Percentiles rank a stretch among this genome's conserved stretches.
Evolutionary conservation across 768 basidiomycete species (phyloP).

Genomic region (Boletus eberwhitei): DNA sequence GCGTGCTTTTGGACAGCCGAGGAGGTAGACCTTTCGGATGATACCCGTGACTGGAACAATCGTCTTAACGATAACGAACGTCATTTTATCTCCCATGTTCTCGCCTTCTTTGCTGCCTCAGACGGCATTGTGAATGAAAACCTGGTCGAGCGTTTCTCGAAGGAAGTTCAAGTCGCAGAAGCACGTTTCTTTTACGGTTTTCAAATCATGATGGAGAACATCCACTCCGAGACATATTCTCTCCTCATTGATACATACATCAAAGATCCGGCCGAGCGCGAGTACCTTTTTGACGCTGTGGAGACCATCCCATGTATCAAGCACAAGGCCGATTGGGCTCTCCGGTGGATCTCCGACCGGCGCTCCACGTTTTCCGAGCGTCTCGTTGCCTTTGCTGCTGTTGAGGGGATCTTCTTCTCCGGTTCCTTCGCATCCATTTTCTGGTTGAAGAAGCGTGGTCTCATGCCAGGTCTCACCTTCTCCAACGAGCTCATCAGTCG

Average conservation of each 20-base stretch:
- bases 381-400: conserved; percentile 90
- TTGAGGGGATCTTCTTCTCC: conserved; percentile 97
- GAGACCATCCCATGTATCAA: conserved; percentile 91
- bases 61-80: conserved; percentile 76
- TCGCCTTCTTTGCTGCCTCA: conserved; percentile 94
- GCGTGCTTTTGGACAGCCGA: conserved; percentile 93
- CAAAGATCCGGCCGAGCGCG: conserved; percentile 68
- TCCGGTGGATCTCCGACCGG: conserved; percentile 84
- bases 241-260: conserved; percentile 93
- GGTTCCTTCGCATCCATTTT: conserved; percentile 91
- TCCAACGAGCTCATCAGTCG: conserved; percentile 94
- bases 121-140: conserved; percentile 97
- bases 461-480: conserved; percentile 93
- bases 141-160: conserved; percentile 86
- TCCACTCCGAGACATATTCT: conserved; percentile 95
- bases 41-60: conserved; percentile 78
- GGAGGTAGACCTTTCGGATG: conserved; percentile 86
- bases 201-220: conserved; percentile 98
- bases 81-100: conserved; percentile 84
- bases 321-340: conserved; percentile 91
- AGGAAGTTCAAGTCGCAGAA: conserved; percentile 86
- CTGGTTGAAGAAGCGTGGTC: conserved; percentile 95
- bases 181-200: conserved; percentile 96
- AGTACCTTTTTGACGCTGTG: conserved; percentile 83
- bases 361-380: conserved; percentile 80